Evolutionary conservation across 2,329 filamentous ascomycete species (phyloP).

Genomic region (Scedosporium dehoogii): DNA sequence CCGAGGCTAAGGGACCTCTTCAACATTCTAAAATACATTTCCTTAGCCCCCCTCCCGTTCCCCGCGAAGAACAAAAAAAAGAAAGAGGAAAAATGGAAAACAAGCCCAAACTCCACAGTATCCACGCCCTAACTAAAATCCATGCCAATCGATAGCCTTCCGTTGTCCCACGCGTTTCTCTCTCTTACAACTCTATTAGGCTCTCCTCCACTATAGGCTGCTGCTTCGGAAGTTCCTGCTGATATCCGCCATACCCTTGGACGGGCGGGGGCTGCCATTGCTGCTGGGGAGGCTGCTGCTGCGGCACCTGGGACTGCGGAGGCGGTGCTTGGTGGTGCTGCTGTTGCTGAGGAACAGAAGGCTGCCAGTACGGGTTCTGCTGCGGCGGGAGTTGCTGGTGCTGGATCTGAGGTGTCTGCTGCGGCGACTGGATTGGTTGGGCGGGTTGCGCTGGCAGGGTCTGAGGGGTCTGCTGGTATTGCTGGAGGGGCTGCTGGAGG

Average conservation of each 20-base stretch:
- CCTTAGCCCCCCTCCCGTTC: background rate
- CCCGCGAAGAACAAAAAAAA: no score
- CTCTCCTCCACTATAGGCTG: constrained; percentile 59
- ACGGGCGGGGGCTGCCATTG: constrained; percentile 20
- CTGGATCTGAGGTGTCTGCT: constrained; percentile 16
- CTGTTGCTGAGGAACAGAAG: constrained; percentile 19
- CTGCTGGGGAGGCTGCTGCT: constrained; percentile 21
- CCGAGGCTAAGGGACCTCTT: no score
- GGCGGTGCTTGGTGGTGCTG: constrained; percentile 18
- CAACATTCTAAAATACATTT: background rate
- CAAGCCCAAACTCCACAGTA: no score
- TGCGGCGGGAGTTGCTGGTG: constrained; percentile 12
- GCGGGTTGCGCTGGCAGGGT: constrained; percentile 18
- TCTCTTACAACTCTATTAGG: constrained; percentile 60
- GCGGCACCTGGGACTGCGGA: constrained; percentile 20
- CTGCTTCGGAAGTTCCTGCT: constrained; percentile 28
- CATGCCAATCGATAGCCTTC: no score
- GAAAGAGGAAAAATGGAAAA: no score
- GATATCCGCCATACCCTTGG: constrained; percentile 43
- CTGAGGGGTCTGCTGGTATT: constrained; percentile 14
- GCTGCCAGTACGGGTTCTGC: constrained; percentile 15
- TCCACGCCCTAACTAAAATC: no score
- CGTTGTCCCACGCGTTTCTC: background rate
- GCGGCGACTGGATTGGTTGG: constrained; percentile 20
- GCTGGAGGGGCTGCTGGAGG: constrained; percentile 24